These are phyloP conservation scores for Calonectria pseudoreteaudii DNA, from an alignment of 2,329 filamentous ascomycete species.

Conservation along the genomic window DNA sequence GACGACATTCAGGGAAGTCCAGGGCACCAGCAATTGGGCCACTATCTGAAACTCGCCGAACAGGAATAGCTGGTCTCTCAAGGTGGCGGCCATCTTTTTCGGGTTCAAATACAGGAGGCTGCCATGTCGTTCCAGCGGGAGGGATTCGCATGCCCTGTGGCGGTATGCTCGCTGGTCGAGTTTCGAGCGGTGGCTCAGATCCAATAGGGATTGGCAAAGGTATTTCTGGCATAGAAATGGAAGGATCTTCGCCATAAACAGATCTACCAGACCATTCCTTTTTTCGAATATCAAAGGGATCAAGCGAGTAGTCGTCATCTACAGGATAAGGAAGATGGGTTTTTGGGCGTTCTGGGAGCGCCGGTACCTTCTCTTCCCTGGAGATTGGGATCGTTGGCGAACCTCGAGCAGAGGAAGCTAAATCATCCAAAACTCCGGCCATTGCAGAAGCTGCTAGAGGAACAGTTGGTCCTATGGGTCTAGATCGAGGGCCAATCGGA, in stretches of 20 bases:
- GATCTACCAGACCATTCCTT: slow-evolving; percentile 35
- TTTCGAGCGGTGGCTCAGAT: slow-evolving; percentile 38
- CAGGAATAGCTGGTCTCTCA: slow-evolving; percentile 59
- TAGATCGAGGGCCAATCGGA: slow-evolving; percentile 43
- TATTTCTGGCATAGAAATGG: slow-evolving; percentile 39
- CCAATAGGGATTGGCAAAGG: slow-evolving; percentile 39
- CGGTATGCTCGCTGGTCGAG: slow-evolving; percentile 42
- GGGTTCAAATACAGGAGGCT: slow-evolving; percentile 59
- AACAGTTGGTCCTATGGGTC: slow-evolving; percentile 50
- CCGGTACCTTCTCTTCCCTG: slow-evolving; percentile 30
- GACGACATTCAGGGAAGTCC: slow-evolving; percentile 76
- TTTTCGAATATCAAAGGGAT: slow-evolving; percentile 38
- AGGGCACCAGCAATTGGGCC: slow-evolving; percentile 45
- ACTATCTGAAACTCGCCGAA: slow-evolving; percentile 65
- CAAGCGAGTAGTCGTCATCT: slow-evolving; percentile 46
- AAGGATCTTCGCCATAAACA: not conserved
- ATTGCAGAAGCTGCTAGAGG: slow-evolving; percentile 47
- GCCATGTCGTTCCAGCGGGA: slow-evolving; percentile 52
- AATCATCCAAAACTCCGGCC: slow-evolving; percentile 32
- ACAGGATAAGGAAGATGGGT: slow-evolving; percentile 52
- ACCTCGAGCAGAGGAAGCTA: slow-evolving; percentile 35
- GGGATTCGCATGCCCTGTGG: slow-evolving; percentile 5
- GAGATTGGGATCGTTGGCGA: slow-evolving; percentile 48
- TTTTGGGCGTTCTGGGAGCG: slow-evolving; percentile 37
- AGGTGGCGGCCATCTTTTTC: slow-evolving; percentile 46